Evolutionary conservation across 352 stramenopile species (phyloP), one percentile per base, ranked within the genome.

Genomic region (Phytophthora meadii): DNA sequence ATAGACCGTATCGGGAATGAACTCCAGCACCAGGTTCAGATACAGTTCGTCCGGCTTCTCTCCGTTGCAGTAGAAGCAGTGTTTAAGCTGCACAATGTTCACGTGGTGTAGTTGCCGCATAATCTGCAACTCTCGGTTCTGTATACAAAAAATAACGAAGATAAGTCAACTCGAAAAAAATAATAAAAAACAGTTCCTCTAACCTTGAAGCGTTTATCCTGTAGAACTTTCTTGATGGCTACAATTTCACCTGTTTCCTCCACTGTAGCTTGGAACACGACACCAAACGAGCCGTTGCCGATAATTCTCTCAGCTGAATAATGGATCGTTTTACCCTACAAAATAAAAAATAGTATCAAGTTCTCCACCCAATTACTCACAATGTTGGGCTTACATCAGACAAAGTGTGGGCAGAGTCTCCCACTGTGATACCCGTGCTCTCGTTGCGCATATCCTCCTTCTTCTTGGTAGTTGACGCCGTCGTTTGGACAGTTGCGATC

Each of bases 201-300:
- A 27, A 96, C 88, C 82, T 99, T 99, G 78, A 99, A 99, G 39
- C 98, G 88, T 73, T 99, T 99, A 79, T 99, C 98, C 70, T 99
- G 98, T 25, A 99, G 88, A 65, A 99, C 98, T 77, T 99, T 99
- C 82, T 99, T 99, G 70, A 99, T 99, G 9, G 98, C 98, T 3
- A 99, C 98, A 48, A 99, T 94, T 75, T 99, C 94, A 5, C 96
- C 93, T 11, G 97, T 99, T 68, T 99, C 97, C 52, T 98, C 94
- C 12, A 99, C 94, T 11, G 87, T 92, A 7, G 97, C 98, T 74
- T 99, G 92, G 70, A 99, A 99, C 24, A 99, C 98, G 11, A 99
- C 97, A 11, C 98, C 98, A 74, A 99, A 99, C 2, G 95, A 99
- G 19, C 98, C 98, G 74, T 99, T 99, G n/a, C 98, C 98, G 65